Base-by-base conservation (phyloP, 1,284 basidiomycete genomes). In the Malassezia equina region DNA sequence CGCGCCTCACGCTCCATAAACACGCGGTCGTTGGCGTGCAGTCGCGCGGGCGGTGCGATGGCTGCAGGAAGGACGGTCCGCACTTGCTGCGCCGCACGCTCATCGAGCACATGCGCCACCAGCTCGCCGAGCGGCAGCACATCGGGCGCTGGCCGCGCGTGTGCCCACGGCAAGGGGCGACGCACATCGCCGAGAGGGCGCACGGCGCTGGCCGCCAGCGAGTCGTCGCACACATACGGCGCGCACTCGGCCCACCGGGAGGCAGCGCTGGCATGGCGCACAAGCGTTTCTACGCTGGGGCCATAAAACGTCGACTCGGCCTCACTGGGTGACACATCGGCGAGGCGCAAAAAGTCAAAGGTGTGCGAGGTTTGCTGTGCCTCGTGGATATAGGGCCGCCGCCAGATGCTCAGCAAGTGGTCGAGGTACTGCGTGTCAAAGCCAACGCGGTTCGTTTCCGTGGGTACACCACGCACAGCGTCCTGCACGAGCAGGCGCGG, bases 321-420 rank as follows among this genome's bases (percentile, higher is more conserved):
- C 63, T 89, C 84, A 19, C 79, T 76, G 0, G 86, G 79, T 12
- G 82, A 78, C 34, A 81, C 71, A 50, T 81, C 80, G 51, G 87
- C 75, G 50, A 93, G 78, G 43, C 81, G 83, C 58, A 91, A 77
- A 74, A 91, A 90, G 1, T 85, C 83, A 68, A 90, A 95, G 0
- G 76, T 51, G 29, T 86, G 69, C n/a, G 87, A 88, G 44, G n/a
- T n/a, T 9, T 29, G 27, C 32, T 34, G 17, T 13, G 46, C 34
- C 40, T 77, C 78, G 62, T 85, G 79, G 44, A 95, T 83, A 80
- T 86, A 83, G 58, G 87, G 85, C 0, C 84, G 80, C 0, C 83
- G 81, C 93, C 94, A 98, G 55, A 98, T 91, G 71, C 86, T 91
- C 78, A 91, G 83, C 60, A 93, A 77, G 60, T 83, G 85, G 55